Base-by-base conservation (phyloP, 768 basidiomycete species). In the Termitomyces eurrhizus region DNA sequence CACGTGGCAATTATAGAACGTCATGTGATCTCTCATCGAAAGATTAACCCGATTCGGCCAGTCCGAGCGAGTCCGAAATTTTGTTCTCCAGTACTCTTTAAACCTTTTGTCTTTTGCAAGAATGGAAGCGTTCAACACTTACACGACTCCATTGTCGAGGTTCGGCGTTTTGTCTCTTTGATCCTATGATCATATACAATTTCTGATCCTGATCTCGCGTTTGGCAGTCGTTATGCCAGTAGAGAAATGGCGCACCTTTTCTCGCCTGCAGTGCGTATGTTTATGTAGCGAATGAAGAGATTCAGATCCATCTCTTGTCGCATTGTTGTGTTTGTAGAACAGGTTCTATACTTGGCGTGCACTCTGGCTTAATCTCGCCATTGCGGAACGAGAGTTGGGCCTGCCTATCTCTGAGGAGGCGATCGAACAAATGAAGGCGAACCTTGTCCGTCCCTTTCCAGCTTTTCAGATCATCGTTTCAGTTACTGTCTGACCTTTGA, bases 181-280 rank as follows among this genome's bases (percentile, higher is more conserved):
- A 14, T 36, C 41, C 29, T 21, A 45, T n/a, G 39, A 57, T 59
- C 16, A 33, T 59, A 37, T 58, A 45, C 21, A 26, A 56, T n/a
- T 49, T 50, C 41, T 46, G 55, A 52, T 56, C 42, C 55, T 64
- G 45, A 67, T 57, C 12, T 52, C 26, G 49, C 44, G 51, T 37
- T 48, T 56, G 60, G 35, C 67, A 98, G 95, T 70, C 95, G 96
- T 53, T 99, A 98, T 91, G 97, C 97, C 21, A 96, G 93, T 80
- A 95, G 95, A 74, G 95, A 98, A 77, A 98, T 98, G 96, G 88
- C 94, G 11, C 82, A 93, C 73, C 82, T 99, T 49, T 99, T 98
- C 79, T 98, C 96, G n/a, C 84, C 90, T 41, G 87, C 88, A 54
- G 96, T 95, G 69, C 61, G 88, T 78, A 37, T 66, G 14, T 57